These are phyloP conservation scores for Excoecaria agallocha DNA, from an alignment of 345 rosid species.

Conservation along the genomic window DNA sequence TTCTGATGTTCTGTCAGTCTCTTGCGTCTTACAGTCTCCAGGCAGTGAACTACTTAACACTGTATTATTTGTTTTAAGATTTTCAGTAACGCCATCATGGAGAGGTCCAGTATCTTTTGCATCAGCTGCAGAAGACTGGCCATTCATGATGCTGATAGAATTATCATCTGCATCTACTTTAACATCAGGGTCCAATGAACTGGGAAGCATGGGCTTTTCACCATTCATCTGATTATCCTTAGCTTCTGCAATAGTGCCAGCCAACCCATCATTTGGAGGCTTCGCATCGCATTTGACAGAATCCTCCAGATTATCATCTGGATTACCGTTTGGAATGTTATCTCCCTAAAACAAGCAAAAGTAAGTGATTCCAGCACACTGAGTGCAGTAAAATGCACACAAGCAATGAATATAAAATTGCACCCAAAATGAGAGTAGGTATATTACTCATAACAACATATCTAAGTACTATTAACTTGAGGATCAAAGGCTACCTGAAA, in stretches of 20 bases:
- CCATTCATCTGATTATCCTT: constrained; percentile 35
- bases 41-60: constrained; percentile 34
- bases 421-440: neutral
- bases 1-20: constrained; percentile 41
- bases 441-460: neutral
- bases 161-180: constrained; percentile 35
- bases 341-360: constrained; percentile 44
- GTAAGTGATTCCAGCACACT: constrained; percentile 11
- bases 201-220: constrained; percentile 22
- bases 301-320: constrained; percentile 32
- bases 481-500: neutral
- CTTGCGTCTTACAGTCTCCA: constrained; percentile 37
- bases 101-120: constrained; percentile 31
- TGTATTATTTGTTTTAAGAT: constrained; percentile 33
- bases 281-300: constrained; percentile 37
- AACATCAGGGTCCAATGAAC: constrained; percentile 25
- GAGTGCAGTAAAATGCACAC: constrained; percentile 4
- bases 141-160: constrained; percentile 25
- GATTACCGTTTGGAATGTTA: constrained; percentile 24
- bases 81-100: constrained; percentile 31
- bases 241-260: constrained; percentile 29
- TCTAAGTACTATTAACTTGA: neutral
- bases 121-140: constrained; percentile 36
- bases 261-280: constrained; percentile 31
- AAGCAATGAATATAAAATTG: neutral